phyloP scores from a whole-genome alignment of 1,139 yeast genomes.

The Candida dubliniensis region DNA sequence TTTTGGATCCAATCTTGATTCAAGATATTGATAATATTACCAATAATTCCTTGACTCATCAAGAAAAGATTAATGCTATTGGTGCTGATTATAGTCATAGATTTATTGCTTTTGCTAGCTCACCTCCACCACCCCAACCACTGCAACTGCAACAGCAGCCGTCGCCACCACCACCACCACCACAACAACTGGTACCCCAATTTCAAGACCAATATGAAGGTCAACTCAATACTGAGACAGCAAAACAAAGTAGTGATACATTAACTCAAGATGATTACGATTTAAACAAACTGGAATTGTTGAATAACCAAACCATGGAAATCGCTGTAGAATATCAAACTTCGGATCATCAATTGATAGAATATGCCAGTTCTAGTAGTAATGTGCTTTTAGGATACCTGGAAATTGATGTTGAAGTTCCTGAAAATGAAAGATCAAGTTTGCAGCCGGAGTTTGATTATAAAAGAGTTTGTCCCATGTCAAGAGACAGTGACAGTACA shows the following conservation, averaged over 20 bases:
- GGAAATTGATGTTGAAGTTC: too few species aligned
- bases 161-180: not conserved
- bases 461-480: not conserved
- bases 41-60: not conserved
- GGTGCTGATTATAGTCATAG: slow-evolving; percentile 2
- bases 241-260: slow-evolving; percentile 2
- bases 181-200: not conserved
- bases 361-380: slow-evolving; percentile 2
- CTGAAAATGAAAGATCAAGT: slow-evolving; percentile 4
- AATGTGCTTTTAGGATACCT: slow-evolving; percentile 4
- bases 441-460: slow-evolving; percentile 9
- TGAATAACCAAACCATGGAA: not conserved
- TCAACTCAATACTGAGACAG: not conserved
- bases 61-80: not conserved
- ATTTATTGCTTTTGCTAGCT: slow-evolving; percentile 4
- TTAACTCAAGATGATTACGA: slow-evolving; percentile 1
- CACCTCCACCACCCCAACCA: slow-evolving; percentile 3
- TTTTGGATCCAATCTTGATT: slow-evolving; percentile 8
- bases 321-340: not conserved
- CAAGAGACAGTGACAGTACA: not conserved
- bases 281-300: not conserved
- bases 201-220: not conserved
- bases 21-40: slow-evolving; percentile 2
- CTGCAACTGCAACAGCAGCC: not conserved
- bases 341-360: slow-evolving; percentile 2